Conservation (phyloP, 371 early-diverging fungal species). For the Mortierella sp. region DNA sequence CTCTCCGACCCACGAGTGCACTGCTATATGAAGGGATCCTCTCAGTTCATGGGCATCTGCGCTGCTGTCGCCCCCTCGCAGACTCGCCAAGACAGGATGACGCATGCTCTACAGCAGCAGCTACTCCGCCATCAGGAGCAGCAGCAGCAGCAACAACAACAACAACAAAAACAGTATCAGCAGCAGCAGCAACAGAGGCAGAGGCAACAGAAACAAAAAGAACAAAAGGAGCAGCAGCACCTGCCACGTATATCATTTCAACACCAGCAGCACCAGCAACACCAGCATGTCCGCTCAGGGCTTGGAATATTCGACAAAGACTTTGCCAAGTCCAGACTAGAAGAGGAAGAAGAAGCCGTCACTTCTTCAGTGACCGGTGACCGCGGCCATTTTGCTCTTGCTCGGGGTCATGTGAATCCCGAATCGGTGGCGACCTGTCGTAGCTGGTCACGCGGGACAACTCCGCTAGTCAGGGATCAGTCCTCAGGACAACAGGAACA, state of each 20-base stretch:
- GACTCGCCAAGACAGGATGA: neutral
- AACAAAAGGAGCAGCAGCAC: neutral
- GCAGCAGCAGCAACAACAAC: neutral
- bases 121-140: neutral
- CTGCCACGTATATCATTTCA: neutral
- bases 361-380: too few species aligned
- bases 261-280: neutral
- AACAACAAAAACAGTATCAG: neutral
- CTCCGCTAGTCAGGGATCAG: too few species aligned
- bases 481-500: too few species aligned
- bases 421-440: too few species aligned
- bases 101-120: neutral
- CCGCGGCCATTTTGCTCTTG: too few species aligned
- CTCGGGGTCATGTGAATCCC: too few species aligned
- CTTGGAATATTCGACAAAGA: too few species aligned
- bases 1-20: conserved; percentile 27
- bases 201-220: neutral
- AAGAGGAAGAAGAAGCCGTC: too few species aligned
- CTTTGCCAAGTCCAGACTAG: too few species aligned
- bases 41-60: neutral
- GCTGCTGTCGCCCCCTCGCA: neutral
- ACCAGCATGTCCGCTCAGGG: neutral
- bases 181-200: neutral
- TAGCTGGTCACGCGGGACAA: too few species aligned
- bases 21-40: conserved; percentile 10